Percentiles rank a stretch among this genome's conserved stretches.
These are phyloP conservation scores for Lichtheimia ramosa DNA, from an alignment of 371 early-diverging fungal species.

Conservation along the genomic window DNA sequence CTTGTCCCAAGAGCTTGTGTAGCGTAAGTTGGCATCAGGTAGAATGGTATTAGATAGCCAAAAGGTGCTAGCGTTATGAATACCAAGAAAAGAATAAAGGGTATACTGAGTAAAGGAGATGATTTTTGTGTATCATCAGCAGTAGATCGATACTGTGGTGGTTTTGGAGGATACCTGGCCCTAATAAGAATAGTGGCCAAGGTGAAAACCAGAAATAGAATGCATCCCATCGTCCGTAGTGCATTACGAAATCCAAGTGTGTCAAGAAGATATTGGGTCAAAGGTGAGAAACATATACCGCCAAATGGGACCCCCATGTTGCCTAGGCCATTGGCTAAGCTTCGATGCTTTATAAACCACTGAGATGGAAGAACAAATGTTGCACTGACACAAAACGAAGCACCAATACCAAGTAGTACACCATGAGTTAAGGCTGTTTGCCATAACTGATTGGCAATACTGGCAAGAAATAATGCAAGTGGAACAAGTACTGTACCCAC, in stretches of 20 bases:
- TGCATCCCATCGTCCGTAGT: conserved; percentile 38
- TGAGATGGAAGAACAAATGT: conserved; percentile 43
- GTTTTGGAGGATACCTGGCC: conserved; percentile 31
- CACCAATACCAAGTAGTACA: too few species aligned
- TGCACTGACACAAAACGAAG: conserved; percentile 12
- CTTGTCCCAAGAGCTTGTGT: conserved; percentile 6
- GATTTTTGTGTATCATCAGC: too few species aligned
- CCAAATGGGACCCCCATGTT: conserved; percentile 73
- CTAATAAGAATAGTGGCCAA: conserved; percentile 36
- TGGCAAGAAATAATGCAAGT: too few species aligned
- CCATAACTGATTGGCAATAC: too few species aligned
- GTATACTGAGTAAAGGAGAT: conserved; percentile 4
- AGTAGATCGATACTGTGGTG: neutral
- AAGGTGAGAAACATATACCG: conserved; percentile 63
- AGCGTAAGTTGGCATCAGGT: conserved; percentile 18
- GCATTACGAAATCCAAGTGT: conserved; percentile 56
- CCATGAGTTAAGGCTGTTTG: too few species aligned
- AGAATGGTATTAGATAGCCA: conserved; percentile 38
- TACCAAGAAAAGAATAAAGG: conserved; percentile 21
- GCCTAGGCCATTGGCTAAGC: conserved; percentile 49
- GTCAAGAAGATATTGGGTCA: conserved; percentile 52
- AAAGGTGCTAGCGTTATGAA: conserved; percentile 44
- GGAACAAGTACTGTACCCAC: too few species aligned
- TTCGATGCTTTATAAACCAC: conserved; percentile 45
- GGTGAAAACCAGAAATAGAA: conserved; percentile 35